Evolutionary conservation across 2,329 filamentous ascomycete genomes (phyloP).

Genomic region (Scedosporium dehoogii): DNA sequence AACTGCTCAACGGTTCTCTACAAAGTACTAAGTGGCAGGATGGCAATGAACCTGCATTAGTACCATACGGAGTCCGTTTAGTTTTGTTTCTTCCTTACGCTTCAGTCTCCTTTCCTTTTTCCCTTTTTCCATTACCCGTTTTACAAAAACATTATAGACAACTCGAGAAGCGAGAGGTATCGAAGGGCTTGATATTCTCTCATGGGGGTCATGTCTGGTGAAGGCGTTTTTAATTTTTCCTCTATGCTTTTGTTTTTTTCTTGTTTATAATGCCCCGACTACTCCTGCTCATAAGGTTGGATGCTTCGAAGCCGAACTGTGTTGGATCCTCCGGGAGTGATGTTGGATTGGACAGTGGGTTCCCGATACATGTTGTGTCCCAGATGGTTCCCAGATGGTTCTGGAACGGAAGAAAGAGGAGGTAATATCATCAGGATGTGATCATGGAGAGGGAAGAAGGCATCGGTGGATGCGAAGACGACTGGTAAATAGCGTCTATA

Average conservation of each 20-base stretch:
- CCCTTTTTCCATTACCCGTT: neutral
- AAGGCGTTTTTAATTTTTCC: conserved; percentile 9
- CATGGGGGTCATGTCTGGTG: neutral
- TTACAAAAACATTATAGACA: neutral
- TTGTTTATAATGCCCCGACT: neutral
- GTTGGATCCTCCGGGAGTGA: too few species aligned
- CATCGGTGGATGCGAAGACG: neutral
- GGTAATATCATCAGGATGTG: too few species aligned
- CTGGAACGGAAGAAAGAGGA: too few species aligned
- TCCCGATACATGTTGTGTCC: too few species aligned
- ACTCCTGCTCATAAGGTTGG: too few species aligned
- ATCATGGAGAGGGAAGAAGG: neutral
- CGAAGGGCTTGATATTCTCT: neutral
- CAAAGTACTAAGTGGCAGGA: conserved; percentile 30
- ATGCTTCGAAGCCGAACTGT: too few species aligned
- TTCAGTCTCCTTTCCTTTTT: neutral
- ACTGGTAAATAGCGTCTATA: neutral
- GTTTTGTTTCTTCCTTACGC: neutral
- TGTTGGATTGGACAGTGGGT: too few species aligned
- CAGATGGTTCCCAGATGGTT: too few species aligned
- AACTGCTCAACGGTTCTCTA: conserved; percentile 30
- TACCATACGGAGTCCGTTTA: neutral
- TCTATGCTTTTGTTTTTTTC: conserved; percentile 4
- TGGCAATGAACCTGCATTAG: neutral
- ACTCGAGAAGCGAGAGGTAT: neutral